Percentiles rank a stretch among this genome's conserved stretches.
phyloP scores from a whole-genome alignment of 768 basidiomycete genomes.

The Hericium alpestre region DNA sequence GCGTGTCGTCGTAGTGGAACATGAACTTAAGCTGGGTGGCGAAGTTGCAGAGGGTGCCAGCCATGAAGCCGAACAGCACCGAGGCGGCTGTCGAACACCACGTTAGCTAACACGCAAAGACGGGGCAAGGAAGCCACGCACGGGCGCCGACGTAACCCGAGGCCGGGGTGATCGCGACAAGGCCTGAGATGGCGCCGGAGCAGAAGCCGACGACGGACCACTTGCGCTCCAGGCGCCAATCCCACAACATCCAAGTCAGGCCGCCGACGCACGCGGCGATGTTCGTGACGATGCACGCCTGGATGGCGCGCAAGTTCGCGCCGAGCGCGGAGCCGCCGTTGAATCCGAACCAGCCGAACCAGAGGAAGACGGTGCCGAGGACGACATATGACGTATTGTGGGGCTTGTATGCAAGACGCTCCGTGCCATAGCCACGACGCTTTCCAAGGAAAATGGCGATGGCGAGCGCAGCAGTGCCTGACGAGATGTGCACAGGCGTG shows the following conservation, averaged over 20 bases:
- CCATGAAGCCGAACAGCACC: conserved; percentile 76
- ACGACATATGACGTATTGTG: conserved; percentile 90
- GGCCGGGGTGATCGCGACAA: conserved; percentile 83
- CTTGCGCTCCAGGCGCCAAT: conserved; percentile 87
- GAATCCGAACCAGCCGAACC: conserved; percentile 96
- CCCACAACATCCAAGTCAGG: conserved; percentile 89
- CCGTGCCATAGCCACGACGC: conserved; percentile 84
- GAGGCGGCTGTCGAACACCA: conserved; percentile 46
- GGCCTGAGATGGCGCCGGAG: conserved; percentile 84
- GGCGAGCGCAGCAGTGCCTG: conserved; percentile 84
- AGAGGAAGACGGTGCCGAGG: conserved; percentile 87
- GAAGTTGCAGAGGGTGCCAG: conserved; percentile 82
- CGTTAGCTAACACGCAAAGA: conserved; percentile 5
- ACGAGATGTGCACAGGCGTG: conserved; percentile 93
- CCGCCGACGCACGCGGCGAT: conserved; percentile 84
- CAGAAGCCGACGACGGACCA: conserved; percentile 94
- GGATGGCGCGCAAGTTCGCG: conserved; percentile 78
- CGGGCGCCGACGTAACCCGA: conserved; percentile 75
- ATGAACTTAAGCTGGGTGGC: conserved; percentile 92
- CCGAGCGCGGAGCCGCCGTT: conserved; percentile 87
- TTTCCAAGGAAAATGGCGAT: conserved; percentile 88
- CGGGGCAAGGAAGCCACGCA: conserved; percentile 22
- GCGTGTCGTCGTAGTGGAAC: conserved; percentile 64
- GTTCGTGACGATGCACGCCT: conserved; percentile 91
- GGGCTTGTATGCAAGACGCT: conserved; percentile 84